Percentiles rank a stretch among this genome's conserved stretches.
Evolutionary conservation across 148 eudicot genomes (phyloP).

Genomic region (Bassia scoparia): DNA sequence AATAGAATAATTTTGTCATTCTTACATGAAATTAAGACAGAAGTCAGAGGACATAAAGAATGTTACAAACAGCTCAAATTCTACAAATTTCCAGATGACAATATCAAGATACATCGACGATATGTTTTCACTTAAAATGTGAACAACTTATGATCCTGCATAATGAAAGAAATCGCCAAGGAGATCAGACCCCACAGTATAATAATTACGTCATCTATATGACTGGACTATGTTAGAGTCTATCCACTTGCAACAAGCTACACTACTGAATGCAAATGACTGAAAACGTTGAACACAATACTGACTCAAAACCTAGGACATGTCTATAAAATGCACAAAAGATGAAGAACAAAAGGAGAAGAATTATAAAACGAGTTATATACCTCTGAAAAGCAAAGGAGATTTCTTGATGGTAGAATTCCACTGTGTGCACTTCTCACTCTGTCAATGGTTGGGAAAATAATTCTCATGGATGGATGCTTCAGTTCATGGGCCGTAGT

Average conservation of each 20-base stretch:
- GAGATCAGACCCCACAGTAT: not conserved
- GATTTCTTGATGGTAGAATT: conserved; percentile 51
- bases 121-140: not conserved
- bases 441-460: conserved; percentile 82
- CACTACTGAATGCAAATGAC: not conserved
- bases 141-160: not conserved
- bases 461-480: conserved; percentile 62
- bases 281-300: not conserved
- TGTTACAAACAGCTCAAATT: not conserved
- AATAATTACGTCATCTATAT: too few species aligned
- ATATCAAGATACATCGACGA: not conserved
- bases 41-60: not conserved
- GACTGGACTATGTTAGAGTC: not conserved
- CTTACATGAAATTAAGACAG: not conserved
- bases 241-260: not conserved
- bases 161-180: not conserved
- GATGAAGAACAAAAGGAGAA: not conserved
- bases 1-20: not conserved
- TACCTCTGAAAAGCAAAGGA: conserved; percentile 88
- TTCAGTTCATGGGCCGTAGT: conserved; percentile 66
- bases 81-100: not conserved
- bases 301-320: not conserved
- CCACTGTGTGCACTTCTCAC: conserved; percentile 72
- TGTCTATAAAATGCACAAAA: not conserved
- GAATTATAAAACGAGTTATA: not conserved